phyloP scores from a whole-genome alignment of 208 protist genomes.

The Wallacemonas rigidus region DNA sequence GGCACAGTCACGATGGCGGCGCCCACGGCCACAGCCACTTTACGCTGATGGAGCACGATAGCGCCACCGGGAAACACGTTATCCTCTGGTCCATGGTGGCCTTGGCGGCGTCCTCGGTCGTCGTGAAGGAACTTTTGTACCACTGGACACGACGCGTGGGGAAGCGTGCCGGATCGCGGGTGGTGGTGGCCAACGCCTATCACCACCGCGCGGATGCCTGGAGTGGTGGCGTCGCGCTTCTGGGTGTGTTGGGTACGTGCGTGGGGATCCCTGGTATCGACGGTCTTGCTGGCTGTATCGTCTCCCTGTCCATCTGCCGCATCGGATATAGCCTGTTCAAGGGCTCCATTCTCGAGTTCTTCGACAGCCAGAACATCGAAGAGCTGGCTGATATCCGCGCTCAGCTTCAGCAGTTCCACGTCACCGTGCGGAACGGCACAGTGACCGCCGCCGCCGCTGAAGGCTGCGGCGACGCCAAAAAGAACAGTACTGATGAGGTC shows the following conservation, averaged over 20 bases:
- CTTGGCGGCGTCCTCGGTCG: constrained; percentile 62
- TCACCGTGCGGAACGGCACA: constrained; percentile 24
- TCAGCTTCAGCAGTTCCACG: constrained; percentile 60
- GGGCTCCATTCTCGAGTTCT: constrained; percentile 78
- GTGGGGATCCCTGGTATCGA: constrained; percentile 77
- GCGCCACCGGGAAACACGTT: constrained; percentile 45
- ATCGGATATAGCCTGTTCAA: constrained; percentile 75
- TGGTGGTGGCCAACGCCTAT: constrained; percentile 88
- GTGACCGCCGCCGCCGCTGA: constrained; percentile 14
- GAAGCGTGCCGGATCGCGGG: constrained; percentile 68
- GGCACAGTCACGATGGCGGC: constrained; percentile 24
- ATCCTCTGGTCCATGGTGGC: constrained; percentile 87
- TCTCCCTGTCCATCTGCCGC: constrained; percentile 78
- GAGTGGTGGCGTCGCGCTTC: constrained; percentile 78
- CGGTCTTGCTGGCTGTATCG: constrained; percentile 72
- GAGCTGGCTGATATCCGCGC: constrained; percentile 66
- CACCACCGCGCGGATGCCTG: constrained; percentile 90
- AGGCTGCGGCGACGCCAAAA: neutral
- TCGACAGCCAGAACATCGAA: constrained; percentile 78
- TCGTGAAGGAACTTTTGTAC: constrained; percentile 83
- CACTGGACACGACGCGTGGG: constrained; percentile 81
- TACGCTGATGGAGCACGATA: constrained; percentile 56
- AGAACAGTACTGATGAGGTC: neutral
- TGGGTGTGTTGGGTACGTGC: constrained; percentile 75
- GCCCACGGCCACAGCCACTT: constrained; percentile 83